Conservation (phyloP, 495 filamentous ascomycete species). For the Trichoderma erinaceum region DNA sequence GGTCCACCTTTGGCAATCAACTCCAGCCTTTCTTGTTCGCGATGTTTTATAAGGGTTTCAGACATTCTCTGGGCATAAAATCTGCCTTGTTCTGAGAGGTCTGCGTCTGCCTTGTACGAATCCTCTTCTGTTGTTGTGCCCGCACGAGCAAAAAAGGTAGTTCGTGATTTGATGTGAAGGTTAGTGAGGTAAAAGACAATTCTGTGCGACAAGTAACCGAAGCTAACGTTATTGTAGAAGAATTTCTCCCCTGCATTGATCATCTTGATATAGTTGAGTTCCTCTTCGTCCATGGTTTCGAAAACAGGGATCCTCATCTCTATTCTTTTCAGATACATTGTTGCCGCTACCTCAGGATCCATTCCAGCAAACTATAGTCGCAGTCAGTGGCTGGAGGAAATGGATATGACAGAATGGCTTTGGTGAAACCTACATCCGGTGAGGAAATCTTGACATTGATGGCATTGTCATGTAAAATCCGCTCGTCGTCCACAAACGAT, state of each 20-base stretch:
- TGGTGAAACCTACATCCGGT: constrained; percentile 64
- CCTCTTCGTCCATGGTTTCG: constrained; percentile 90
- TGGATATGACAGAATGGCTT: background rate
- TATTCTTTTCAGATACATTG: constrained; percentile 84
- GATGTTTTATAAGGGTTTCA: constrained; percentile 71
- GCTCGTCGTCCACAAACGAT: constrained; percentile 85
- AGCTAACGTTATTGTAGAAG: constrained; percentile 89
- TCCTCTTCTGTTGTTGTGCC: constrained; percentile 61
- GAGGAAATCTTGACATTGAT: constrained; percentile 95
- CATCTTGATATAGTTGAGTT: constrained; percentile 98
- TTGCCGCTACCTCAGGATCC: constrained; percentile 83
- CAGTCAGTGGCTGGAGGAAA: constrained; percentile 24
- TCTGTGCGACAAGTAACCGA: constrained; percentile 89
- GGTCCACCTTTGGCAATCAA: constrained; percentile 62
- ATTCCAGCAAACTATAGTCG: constrained; percentile 69
- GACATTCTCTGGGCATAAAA: constrained; percentile 87
- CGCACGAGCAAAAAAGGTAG: constrained; percentile 87
- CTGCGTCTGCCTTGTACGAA: constrained; percentile 84
- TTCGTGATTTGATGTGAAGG: constrained; percentile 87
- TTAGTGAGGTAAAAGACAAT: constrained; percentile 99
- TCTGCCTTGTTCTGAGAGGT: constrained; percentile 70
- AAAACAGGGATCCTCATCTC: constrained; percentile 88
- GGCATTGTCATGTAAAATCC: constrained; percentile 95
- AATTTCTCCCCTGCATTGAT: constrained; percentile 93
- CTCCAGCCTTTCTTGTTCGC: constrained; percentile 69